Conservation (phyloP, 306 rosid species). For the Vigna angularis region DNA sequence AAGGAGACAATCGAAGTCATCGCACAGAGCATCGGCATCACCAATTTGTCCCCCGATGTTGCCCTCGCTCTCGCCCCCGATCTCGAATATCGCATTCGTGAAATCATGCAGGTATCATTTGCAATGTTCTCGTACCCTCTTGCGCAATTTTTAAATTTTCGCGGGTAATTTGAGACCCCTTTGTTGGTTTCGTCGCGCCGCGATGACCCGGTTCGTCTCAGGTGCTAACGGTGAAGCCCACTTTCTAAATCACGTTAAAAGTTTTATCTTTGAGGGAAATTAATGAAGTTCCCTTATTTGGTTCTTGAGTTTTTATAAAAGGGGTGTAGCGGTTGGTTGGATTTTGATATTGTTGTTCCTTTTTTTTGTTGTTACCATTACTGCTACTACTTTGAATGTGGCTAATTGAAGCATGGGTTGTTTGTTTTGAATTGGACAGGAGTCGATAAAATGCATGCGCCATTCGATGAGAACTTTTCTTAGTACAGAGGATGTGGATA, state of each 20-base stretch:
- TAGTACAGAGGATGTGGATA: conserved; percentile 77
- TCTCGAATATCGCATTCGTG: conserved; percentile 90
- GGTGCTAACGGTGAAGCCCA: conserved; percentile 3
- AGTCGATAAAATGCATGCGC: conserved; percentile 95
- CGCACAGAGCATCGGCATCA: conserved; percentile 85
- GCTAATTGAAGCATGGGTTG: neutral
- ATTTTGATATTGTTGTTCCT: neutral
- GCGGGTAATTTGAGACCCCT: neutral
- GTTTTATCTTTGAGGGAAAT: neutral
- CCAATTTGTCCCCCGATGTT: conserved; percentile 83
- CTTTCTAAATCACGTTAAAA: neutral
- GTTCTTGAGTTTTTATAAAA: neutral
- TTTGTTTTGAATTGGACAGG: conserved; percentile 60
- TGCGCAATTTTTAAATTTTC: conserved; percentile 23
- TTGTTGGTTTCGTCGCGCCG: neutral
- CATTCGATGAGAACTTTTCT: conserved; percentile 79
- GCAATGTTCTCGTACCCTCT: neutral
- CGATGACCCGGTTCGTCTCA: neutral
- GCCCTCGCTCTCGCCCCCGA: conserved; percentile 84
- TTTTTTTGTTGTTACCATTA: neutral
- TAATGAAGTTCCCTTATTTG: neutral
- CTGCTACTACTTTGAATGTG: neutral
- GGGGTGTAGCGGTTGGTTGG: conserved; percentile 2
- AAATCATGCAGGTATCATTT: conserved; percentile 83
- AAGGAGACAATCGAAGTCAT: conserved; percentile 94